Evolutionary conservation across 169 alveolate genomes (phyloP).

Genomic region (Plasmodium berghei): DNA sequence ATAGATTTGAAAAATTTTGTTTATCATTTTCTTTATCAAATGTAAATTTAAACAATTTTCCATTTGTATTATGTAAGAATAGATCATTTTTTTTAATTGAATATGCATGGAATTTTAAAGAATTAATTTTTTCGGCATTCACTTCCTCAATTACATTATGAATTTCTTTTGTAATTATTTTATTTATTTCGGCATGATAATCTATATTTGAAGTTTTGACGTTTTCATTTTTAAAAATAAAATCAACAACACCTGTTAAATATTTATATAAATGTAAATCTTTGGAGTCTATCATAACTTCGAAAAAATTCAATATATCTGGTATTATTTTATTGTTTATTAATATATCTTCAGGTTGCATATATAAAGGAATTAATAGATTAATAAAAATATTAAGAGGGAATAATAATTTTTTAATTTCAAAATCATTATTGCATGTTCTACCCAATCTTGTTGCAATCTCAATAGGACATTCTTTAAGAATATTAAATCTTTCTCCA

Average conservation of each 20-base stretch:
- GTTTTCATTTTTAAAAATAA: slow-evolving; percentile 17
- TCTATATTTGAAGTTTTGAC: not conserved
- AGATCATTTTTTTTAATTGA: slow-evolving; percentile 15
- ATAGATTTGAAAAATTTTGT: slow-evolving; percentile 15
- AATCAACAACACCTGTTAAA: slow-evolving; percentile 31
- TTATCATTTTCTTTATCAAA: slow-evolving; percentile 25
- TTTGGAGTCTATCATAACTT: slow-evolving; percentile 30
- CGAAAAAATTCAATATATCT: slow-evolving; percentile 25
- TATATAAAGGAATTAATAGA: slow-evolving; percentile 65
- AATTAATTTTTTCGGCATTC: slow-evolving; percentile 32
- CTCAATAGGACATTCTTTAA: slow-evolving; percentile 56
- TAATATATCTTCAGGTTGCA: slow-evolving; percentile 32
- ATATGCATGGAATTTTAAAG: slow-evolving; percentile 34
- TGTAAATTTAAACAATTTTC: slow-evolving; percentile 27
- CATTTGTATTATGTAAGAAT: slow-evolving; percentile 33
- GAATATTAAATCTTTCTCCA: slow-evolving; percentile 40
- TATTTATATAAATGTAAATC: slow-evolving; percentile 30
- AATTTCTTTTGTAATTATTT: slow-evolving; percentile 39
- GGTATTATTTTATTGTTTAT: slow-evolving; percentile 23
- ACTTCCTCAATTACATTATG: slow-evolving; percentile 50
- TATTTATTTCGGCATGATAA: slow-evolving; percentile 50
- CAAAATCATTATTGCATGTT: slow-evolving; percentile 9
- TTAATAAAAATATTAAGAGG: slow-evolving; percentile 62
- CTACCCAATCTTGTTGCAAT: slow-evolving; percentile 16
- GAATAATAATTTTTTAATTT: slow-evolving; percentile 38